Evolutionary conservation across 1,284 basidiomycete species (phyloP), one percentile per base, ranked within the genome.

Genomic region (Dichomitus squalens): DNA sequence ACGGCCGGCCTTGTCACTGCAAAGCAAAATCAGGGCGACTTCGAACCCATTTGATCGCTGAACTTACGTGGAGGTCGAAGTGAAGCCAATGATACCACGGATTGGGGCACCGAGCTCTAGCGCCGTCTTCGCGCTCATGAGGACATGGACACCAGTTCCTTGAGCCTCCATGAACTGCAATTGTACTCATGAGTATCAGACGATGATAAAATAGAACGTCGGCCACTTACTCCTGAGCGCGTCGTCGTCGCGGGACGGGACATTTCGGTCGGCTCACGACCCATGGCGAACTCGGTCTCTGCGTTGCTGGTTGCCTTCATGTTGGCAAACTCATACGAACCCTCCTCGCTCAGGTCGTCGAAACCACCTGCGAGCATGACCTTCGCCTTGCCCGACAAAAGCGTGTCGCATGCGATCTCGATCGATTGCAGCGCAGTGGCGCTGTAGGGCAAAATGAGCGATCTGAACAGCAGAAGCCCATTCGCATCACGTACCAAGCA

Each of bases 221-320:
- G 49, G 36, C 50, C 18, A 75, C 86, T 66, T 69, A 91, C 88
- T 63, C 96, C 95, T 70, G 95, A 84, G 71, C 97, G 93, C 65
- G 95, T 98, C 23, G 91, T 93, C 5, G 96, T 98, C 38, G 96
- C 92, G 25, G 97, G 97, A 60, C 96, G 91, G 53, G 96, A 99
- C 92, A 98, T 96, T 75, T 99, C 96, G 43, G 91, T 93, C 27
- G 96, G 96, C 75, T 99, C 96, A 67, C 97, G 95, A 62, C 97
- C 97, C 86, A 97, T 97, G 8, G 96, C 96, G 69, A 98, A 92
- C 76, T 99, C 97, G 36, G 93, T 93, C 74, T 96, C 93, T 5
- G 95, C 90, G 71, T 96, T 98, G 75, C 92, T 95, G 7, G 97
- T 99, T 6, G 97, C 97, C 77, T 98, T 97, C 97, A 99, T 99